Conservation (phyloP, 345 rosid genomes). For the Clarkia xantiana region DNA sequence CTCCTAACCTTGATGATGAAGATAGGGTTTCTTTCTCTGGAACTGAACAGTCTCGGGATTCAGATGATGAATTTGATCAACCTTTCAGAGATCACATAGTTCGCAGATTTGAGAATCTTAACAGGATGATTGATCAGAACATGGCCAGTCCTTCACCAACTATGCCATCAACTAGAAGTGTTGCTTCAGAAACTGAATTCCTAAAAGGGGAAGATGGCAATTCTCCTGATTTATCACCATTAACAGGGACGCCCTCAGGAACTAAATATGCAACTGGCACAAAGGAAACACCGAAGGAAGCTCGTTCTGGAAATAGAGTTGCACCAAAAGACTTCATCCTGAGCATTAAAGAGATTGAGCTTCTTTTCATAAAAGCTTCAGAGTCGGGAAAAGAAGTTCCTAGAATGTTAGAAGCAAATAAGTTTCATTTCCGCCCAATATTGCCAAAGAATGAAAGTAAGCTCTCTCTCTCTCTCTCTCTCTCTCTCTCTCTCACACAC, state of each 20-base stretch:
- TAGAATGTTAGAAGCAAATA: constrained; percentile 96
- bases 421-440: constrained; percentile 71
- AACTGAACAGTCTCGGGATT: constrained; percentile 44
- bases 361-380: constrained; percentile 70
- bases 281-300: constrained; percentile 42
- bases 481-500: not conserved
- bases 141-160: constrained; percentile 26
- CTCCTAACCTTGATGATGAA: constrained; percentile 37
- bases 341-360: constrained; percentile 72
- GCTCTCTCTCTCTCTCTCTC: constrained; percentile 13
- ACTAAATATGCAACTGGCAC: constrained; percentile 16
- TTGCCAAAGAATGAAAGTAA: constrained; percentile 44
- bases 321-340: constrained; percentile 63
- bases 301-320: constrained; percentile 34
- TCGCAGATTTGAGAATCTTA: constrained; percentile 61
- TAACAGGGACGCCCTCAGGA: constrained; percentile 27
- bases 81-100: constrained; percentile 50
- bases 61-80: constrained; percentile 66
- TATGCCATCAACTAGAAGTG: constrained; percentile 23
- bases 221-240: constrained; percentile 64
- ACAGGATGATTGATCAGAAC: constrained; percentile 35
- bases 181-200: constrained; percentile 37
- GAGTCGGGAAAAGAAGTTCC: constrained; percentile 93
- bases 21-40: constrained; percentile 42
- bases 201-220: constrained; percentile 35